These are phyloP conservation scores for Papiliotrema laurentii DNA, from an alignment of 1,284 basidiomycete genomes.

Conservation along the genomic window DNA sequence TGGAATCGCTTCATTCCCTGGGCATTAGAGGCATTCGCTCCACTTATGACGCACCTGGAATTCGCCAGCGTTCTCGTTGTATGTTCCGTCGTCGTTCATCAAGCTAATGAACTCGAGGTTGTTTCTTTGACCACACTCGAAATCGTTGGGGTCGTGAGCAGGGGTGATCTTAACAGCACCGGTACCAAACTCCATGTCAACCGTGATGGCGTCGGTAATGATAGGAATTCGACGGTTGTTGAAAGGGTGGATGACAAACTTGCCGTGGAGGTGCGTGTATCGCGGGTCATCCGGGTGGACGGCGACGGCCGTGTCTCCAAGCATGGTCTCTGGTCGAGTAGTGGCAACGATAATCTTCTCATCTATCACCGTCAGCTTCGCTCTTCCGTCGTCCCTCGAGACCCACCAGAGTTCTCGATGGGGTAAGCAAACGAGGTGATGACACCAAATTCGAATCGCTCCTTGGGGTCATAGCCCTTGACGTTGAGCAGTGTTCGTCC, in stretches of 20 bases:
- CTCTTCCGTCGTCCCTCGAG: not conserved
- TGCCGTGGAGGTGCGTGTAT: conserved; percentile 96
- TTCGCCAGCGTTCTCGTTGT: conserved; percentile 83
- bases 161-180: conserved; percentile 99
- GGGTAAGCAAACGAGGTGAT: conserved; percentile 94
- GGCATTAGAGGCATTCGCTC: not conserved
- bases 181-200: conserved; percentile 96
- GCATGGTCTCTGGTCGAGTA: conserved; percentile 97
- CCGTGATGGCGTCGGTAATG: conserved; percentile 74
- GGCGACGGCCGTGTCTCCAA: conserved; percentile 96
- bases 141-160: conserved; percentile 98
- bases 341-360: conserved; percentile 93
- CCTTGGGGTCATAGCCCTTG: conserved; percentile 89
- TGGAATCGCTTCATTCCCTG: conserved; percentile 96
- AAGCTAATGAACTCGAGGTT: conserved; percentile 92
- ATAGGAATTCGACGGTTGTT: conserved; percentile 82
- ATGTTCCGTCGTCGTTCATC: conserved; percentile 94
- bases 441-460: conserved; percentile 95
- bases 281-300: conserved; percentile 90
- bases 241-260: conserved; percentile 89
- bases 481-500: conserved; percentile 85
- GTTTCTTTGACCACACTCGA: conserved; percentile 87
- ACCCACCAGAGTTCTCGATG: conserved; percentile 72
- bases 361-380: conserved; percentile 52
- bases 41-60: conserved; percentile 57